Evolutionary conservation across 192 early-diverging fungal species (phyloP), one percentile per base, ranked within the genome.

Genomic region (Dissophora ornata): DNA sequence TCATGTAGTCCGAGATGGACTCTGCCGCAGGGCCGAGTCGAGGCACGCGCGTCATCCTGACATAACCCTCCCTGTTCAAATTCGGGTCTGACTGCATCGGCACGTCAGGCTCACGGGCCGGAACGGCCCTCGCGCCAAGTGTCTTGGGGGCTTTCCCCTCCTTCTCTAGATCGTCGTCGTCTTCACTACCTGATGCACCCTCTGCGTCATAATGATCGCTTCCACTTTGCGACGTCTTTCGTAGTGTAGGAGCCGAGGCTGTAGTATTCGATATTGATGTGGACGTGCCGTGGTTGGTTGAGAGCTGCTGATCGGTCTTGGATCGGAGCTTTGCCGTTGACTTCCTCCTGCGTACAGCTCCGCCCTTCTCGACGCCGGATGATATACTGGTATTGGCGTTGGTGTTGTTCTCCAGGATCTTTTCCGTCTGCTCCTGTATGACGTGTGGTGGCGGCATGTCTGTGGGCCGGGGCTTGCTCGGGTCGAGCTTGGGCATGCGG

Each of bases 21-120:
- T 77, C 73, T 18, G 73, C 46, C 10, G 73, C 53, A 1, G 73
- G 73, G 15, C 73, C 64, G 1, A 67, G 65, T 16, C 65, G 63
- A 21, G 73, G 73, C 21, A 77, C 73, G 10, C 63, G 73, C 11
- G 73, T 77, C 73, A 77, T 77, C 26, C 73, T 49, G 4, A 77
- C 73, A 33, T 67, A 62, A n/a, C 73, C 65, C 29, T 77, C 73
- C 29, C 66, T 77, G 59, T 77, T 77, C 12, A 77, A 46, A 38
- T 57, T 67, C 25, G 73, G 73, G 30, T 77, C 73, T 0, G 73
- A 51, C 28, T 77, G 73, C 64, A 77, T 67, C 16, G 50, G 59
- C 15, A 77, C 59, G 21, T 77, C 64, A 7, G 73, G 64, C n/a
- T 57, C 56, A 2, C 73, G 50, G 18, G 36, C 33, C 13, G 33